These are phyloP conservation scores for Aspergillus conjunctus DNA, from an alignment of 495 filamentous ascomycete species.

Conservation along the genomic window DNA sequence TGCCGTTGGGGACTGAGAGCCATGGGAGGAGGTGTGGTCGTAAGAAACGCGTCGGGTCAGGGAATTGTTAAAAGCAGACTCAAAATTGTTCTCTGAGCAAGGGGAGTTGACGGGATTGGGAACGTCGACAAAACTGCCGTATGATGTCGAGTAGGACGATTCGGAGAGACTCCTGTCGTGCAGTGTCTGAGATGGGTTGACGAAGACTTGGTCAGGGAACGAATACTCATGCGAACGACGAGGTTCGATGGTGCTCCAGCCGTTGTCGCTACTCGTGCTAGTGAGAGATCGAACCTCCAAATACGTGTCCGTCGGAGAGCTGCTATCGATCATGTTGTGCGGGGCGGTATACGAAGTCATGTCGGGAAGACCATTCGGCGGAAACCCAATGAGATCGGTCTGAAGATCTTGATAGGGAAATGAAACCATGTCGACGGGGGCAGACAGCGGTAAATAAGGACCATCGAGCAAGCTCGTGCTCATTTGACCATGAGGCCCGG, in stretches of 20 bases:
- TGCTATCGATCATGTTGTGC: conserved; percentile 59
- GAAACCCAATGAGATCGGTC: conserved; percentile 55
- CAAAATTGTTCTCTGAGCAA: conserved; percentile 64
- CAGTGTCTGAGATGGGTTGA: conserved; percentile 83
- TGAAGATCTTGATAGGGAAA: conserved; percentile 78
- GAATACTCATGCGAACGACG: conserved; percentile 56
- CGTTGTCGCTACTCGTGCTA: conserved; percentile 77
- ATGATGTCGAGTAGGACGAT: conserved; percentile 73
- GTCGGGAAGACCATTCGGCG: conserved; percentile 55
- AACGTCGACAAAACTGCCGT: conserved; percentile 82
- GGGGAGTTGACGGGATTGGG: conserved; percentile 70
- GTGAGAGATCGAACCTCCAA: conserved; percentile 80
- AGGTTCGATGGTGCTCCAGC: conserved; percentile 75
- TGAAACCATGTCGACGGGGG: conserved; percentile 64
- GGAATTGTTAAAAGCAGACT: conserved; percentile 59
- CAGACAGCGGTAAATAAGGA: conserved; percentile 67
- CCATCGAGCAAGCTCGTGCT: conserved; percentile 66
- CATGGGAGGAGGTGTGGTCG: conserved; percentile 45
- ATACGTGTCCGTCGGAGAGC: conserved; percentile 80
- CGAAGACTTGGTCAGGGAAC: conserved; percentile 63
- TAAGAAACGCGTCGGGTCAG: conserved; percentile 37
- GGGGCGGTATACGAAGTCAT: conserved; percentile 49
- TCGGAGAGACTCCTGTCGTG: conserved; percentile 84
- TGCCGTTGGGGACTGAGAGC: conserved; percentile 52
- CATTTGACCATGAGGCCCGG: conserved; percentile 66